Evolutionary conservation across 805 yeast genomes (phyloP), one percentile per base, ranked within the genome.

Genomic region (Torulaspora maleeae): DNA sequence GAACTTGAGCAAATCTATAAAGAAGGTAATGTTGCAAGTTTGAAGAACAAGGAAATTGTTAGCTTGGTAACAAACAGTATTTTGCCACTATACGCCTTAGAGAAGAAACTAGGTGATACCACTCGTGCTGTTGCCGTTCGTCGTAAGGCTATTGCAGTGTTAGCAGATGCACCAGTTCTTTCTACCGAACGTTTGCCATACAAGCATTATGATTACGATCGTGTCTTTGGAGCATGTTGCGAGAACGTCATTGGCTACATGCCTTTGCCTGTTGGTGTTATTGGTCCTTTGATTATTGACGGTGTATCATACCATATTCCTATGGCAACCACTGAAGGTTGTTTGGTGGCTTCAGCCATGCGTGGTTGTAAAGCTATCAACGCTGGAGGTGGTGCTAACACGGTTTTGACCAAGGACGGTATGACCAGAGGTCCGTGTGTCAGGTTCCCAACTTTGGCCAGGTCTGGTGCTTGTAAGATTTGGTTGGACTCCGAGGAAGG

Each of bases 371-470:
- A 93, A 65, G 98, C 98, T 22, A 85, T 93, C 54, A 93, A 93
- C 65, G 82, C 91, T 5, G 99, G 99, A 49, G 97, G 98, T 41
- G 99, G 99, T 67, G 95, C 86, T 24, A 73, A 78, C 41, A 87
- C 99, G 25, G 95, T 91, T 20, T 75, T 93, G 55, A 87, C 96
- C 11, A 85, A 82, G 56, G 99, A 93, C 64, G 97, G 98, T 67
- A 93, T 93, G 99, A 90, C 99, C 13, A 85, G 99, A 73, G 99
- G 99, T 32, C 99, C 99, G 36, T 89, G 96, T 77, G 96, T 93
- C 41, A 73, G 85, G 27, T 93, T 93, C 75, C 85, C 93, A 36
- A 69, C 84, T 7, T 77, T 93, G 62, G 64, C 73, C 20, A 80
- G 97, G 69, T 89, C 98, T 9, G 99, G 98, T 60, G 88, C 88